Evolutionary conservation across 441 rosid species (phyloP).

Genomic region (Geranium incanum): DNA sequence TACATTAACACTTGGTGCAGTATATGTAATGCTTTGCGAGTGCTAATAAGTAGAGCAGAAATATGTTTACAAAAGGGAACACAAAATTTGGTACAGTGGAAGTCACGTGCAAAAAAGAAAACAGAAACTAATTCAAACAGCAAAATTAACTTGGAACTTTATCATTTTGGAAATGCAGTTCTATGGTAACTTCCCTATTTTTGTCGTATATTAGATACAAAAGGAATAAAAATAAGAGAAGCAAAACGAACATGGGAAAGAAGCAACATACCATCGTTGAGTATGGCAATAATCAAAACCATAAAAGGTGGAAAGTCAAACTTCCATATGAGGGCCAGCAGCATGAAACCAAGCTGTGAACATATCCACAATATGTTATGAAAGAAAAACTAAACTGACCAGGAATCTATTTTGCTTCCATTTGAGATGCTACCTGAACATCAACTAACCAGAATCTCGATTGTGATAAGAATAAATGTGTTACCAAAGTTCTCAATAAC

Average conservation of each 20-base stretch:
- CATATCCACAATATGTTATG: slow-evolving; percentile 12
- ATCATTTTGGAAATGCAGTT: not conserved
- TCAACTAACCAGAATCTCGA: not conserved
- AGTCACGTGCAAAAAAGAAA: too few species aligned
- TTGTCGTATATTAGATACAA: too few species aligned
- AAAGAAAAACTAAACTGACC: slow-evolving; percentile 21
- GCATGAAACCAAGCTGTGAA: slow-evolving; percentile 81
- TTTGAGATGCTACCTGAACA: not conserved
- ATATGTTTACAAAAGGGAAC: not conserved
- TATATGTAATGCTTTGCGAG: not conserved
- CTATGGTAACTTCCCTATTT: too few species aligned
- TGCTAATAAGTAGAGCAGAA: too few species aligned
- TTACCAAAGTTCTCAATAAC: too few species aligned
- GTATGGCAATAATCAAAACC: slow-evolving; percentile 96
- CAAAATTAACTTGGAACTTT: not conserved
- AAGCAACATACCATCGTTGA: slow-evolving; percentile 73
- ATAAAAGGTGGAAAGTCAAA: slow-evolving; percentile 98
- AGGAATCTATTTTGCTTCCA: slow-evolving; percentile 5
- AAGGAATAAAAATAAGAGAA: too few species aligned
- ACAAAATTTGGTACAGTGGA: too few species aligned
- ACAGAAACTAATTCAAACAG: too few species aligned
- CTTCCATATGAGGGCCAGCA: slow-evolving; percentile 89
- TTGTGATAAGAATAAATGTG: not conserved
- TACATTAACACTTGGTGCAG: not conserved
- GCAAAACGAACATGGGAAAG: not conserved